Evolutionary conservation across 2,329 filamentous ascomycete species (phyloP), one percentile per base, ranked within the genome.

Genomic region (Phaeophleospora eucalypticola): DNA sequence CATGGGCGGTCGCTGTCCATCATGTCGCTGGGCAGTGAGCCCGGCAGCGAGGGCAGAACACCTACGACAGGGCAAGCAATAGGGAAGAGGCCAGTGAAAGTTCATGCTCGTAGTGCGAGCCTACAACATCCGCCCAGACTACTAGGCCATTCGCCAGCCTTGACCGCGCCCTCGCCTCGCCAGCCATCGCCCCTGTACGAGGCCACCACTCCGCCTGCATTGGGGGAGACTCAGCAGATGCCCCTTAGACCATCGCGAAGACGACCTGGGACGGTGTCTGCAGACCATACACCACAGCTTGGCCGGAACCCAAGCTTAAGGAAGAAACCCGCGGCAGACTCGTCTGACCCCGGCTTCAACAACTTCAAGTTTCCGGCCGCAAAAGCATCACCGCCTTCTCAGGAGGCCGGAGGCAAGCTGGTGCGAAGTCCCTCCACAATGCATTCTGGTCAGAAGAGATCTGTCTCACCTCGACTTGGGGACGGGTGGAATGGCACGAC

Each of bases 101-200:
- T 83, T 3, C 89, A 95, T 72, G 81, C 77, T 39, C 79, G 89
- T 43, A 89, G 89, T 32, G 81, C 87, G 18, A 95, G 89, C 71
- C 70, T 95, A 49, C 89, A 95, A 65, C 84, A 91, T 56, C 65
- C 81, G 53, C 73, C 82, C 38, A 75, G 45, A 41, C 46, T 53
- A 19, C 46, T 52, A 15, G 38, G 37, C 21, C 38, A 33, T 3
- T 46, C 57, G 27, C 48, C 54, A 34, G 43, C 55, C 15, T 18
- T 46, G 19, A 43, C 24, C 20, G 35, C 51, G 42, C 49, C 48
- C 14, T 49, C 57, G 10, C 51, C 58, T 8, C 46, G 55, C 58
- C 72, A 61, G 58, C 70, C 56, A 40, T 73, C 72, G 27, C 71
- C 72, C 3, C 60, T 73, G 2, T 60, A 68, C 20, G 68, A 69